These are phyloP conservation scores for Trichophyton verrucosum DNA, from an alignment of 2,329 filamentous ascomycete species.

Conservation along the genomic window DNA sequence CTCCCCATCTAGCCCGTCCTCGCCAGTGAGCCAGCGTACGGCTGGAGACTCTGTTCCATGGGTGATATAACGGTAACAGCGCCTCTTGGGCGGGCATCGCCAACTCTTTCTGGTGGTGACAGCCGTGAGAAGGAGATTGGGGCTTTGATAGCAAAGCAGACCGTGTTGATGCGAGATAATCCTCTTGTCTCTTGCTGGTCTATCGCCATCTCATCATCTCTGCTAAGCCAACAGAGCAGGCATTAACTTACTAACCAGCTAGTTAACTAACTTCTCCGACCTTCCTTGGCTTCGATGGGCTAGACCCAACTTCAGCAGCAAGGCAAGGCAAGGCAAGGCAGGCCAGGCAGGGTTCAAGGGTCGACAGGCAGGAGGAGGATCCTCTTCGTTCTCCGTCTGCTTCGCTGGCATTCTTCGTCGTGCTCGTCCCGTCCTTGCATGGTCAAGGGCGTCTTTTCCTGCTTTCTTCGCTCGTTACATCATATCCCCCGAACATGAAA, in stretches of 20 bases:
- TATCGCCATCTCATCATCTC: background rate
- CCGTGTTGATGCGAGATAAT: constrained; percentile 41
- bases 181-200: constrained; percentile 27
- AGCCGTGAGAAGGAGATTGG: constrained; percentile 47
- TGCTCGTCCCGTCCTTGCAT: background rate
- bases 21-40: constrained; percentile 40
- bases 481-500: background rate
- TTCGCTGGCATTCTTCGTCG: background rate
- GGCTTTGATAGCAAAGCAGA: constrained; percentile 40
- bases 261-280: background rate
- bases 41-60: constrained; percentile 52
- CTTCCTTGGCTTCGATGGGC: background rate
- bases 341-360: no score
- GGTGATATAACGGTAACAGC: constrained; percentile 42
- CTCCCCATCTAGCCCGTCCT: constrained; percentile 17
- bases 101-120: constrained; percentile 53
- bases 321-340: no score
- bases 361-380: no score
- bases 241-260: background rate
- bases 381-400: no score
- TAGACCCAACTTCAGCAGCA: background rate
- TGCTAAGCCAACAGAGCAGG: background rate
- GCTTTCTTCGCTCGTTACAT: background rate
- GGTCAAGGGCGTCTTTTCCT: background rate
- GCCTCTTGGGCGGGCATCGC: constrained; percentile 48